Percentiles rank a stretch among this genome's conserved stretches.
Conservation (phyloP, 352 stramenopile genomes). For the Globisporangium cederbergense region DNA sequence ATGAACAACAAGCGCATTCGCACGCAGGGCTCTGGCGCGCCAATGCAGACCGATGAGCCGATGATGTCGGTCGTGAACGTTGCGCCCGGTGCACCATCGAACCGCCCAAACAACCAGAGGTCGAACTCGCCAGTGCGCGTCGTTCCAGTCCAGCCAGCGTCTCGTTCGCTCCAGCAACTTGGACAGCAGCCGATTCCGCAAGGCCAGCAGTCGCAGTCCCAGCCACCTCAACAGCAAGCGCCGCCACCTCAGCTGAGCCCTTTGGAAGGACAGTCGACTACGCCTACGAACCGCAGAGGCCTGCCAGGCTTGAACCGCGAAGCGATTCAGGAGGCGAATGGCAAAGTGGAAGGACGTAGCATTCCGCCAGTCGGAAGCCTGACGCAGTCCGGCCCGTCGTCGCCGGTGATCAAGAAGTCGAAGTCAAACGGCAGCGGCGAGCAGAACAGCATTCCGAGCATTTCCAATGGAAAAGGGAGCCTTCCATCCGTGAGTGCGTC, state of each 20-base stretch:
- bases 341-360: slow-evolving; percentile 38
- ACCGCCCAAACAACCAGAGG: slow-evolving; percentile 30
- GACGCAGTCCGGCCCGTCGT: slow-evolving; percentile 37
- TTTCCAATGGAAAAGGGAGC: slow-evolving; percentile 63
- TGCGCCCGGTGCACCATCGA: slow-evolving; percentile 46
- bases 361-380: slow-evolving; percentile 24
- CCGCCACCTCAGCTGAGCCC: slow-evolving; percentile 51
- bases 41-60: slow-evolving; percentile 47
- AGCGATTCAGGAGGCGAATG: slow-evolving; percentile 40
- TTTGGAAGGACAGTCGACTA: slow-evolving; percentile 50
- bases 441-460: slow-evolving; percentile 49
- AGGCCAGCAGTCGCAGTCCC: slow-evolving; percentile 20
- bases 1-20: slow-evolving; percentile 55
- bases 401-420: slow-evolving; percentile 73
- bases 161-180: slow-evolving; percentile 63
- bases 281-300: slow-evolving; percentile 44
- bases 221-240: slow-evolving; percentile 25
- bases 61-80: slow-evolving; percentile 60
- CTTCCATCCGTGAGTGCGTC: slow-evolving; percentile 42
- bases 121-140: slow-evolving; percentile 65
- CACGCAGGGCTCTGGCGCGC: slow-evolving; percentile 27
- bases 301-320: slow-evolving; percentile 67
- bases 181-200: slow-evolving; percentile 47
- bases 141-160: slow-evolving; percentile 65
- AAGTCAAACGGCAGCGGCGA: slow-evolving; percentile 55